Base-by-base conservation (phyloP, 768 basidiomycete genomes). In the Panus rudis region DNA sequence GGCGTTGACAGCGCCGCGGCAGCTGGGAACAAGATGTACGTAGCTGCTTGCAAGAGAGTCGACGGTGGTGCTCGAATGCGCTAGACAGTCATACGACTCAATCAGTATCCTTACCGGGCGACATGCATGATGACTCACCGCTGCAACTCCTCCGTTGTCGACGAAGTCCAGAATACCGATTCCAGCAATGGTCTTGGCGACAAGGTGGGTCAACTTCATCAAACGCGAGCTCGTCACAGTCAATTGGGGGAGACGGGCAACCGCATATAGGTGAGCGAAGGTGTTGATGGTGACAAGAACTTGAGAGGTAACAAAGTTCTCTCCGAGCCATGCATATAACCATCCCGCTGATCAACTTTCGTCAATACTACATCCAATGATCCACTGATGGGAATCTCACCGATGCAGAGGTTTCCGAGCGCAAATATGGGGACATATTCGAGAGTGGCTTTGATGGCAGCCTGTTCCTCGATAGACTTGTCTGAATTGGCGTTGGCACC, bases 161-260 rank as follows among this genome's bases (percentile, higher is more conserved):
- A 62, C 33, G 39, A 60, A 47, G 37, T 62, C 60, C 10, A 62
- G 46, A 6, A 70, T 50, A 8, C 61, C 63, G 22, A 72, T 56
- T 0, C 69, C 71, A 1, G 64, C 55, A 34, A 61, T 62, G 3
- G 67, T 65, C 47, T 71, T 73, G 33, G 65, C 64, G 37, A 70
- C 64, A n/a, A 68, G 46, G 46, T 69, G 68, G 12, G 68, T 68
- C 20, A 64, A 34, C 10, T 48, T 42, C 40, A 66, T 61, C 23
- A 59, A 39, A 5, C 48, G 55, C 2, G 63, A 56, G 48, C 60
- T 54, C 2, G 50, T 30, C 2, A 58, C 44, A 12, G 55, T 50
- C 11, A 66, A 56, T 7, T 55, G 47, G 4, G 66, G 62, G 8
- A 65, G 48, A 14, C 57, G 47, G 17, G 63, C 63, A 23, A 68